Base-by-base conservation (phyloP, 352 stramenopile genomes). In the Phytopythium delawarense region DNA sequence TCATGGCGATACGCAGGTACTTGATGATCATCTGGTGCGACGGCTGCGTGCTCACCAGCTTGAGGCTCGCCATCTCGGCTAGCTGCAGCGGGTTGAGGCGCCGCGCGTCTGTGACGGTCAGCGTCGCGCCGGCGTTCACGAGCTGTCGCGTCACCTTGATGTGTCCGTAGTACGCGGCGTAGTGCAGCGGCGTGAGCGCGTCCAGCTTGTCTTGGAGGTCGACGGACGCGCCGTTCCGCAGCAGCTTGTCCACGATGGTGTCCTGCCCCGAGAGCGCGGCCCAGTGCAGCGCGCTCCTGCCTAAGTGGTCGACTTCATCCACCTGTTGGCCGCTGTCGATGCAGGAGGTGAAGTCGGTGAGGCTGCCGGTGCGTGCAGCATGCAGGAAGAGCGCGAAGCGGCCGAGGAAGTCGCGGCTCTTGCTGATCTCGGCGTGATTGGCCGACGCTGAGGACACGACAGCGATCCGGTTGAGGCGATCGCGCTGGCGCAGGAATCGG, bases 1-100 rank as follows among this genome's bases (percentile, higher is more conserved):
- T 88, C 84, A 94, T 94, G 34, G 81, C 71, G 28, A 84, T 79
- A 42, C 84, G 82, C n/a, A 94, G 59, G 57, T 88, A 91, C 61
- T 90, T 89, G 60, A 88, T 80, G 69, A 94, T 89, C 79, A 94
- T 89, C 49, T 91, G 82, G 51, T 94, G 84, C 21, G 81, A 88
- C n/a, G 84, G 84, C 61, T 91, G 81, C 42, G 90, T 81, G 64
- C 77, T 94, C 16, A 72, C 65, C n/a, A 90, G 62, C 59, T 85
- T 87, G 35, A 93, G 78, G 51, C 75, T 88, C 23, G 80, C 84
- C 74, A 90, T 91, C 54, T 93, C 84, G 1, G 78, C 78, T 8
- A 92, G 56, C 40, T 93, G 84, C 32, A 93, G 64, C 28, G 84
- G 71, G 44, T 87, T 91, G 59, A 92, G 69, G 58, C 81, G 87